A percentile compares a stretch with the other conserved stretches of the same genome.
phyloP scores from a whole-genome alignment of 352 stramenopile genomes.

The Phytophthora pisi region DNA sequence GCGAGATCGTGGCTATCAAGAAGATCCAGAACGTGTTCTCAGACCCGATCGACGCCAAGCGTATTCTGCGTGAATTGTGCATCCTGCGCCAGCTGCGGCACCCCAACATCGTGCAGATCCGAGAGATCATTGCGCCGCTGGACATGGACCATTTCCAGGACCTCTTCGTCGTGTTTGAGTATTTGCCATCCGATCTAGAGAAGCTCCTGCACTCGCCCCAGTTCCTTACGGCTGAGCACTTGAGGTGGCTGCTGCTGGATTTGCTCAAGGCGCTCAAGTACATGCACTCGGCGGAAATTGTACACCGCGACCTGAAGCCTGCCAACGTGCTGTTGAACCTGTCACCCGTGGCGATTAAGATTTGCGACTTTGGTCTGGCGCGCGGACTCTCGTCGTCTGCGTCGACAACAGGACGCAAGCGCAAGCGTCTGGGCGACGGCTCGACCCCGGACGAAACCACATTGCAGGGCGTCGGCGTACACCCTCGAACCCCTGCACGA shows the following conservation, averaged over 20 bases:
- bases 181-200: slow-evolving; percentile 82
- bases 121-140: slow-evolving; percentile 82
- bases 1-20: slow-evolving; percentile 89
- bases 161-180: slow-evolving; percentile 88
- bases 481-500: slow-evolving; percentile 75
- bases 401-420: slow-evolving; percentile 72
- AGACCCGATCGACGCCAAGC: slow-evolving; percentile 87
- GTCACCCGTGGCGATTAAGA: slow-evolving; percentile 87
- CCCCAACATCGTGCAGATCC: slow-evolving; percentile 89
- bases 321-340: slow-evolving; percentile 89
- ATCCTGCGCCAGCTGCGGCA: slow-evolving; percentile 86
- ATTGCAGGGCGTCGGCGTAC: slow-evolving; percentile 66
- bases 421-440: slow-evolving; percentile 47
- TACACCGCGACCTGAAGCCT: slow-evolving; percentile 89
- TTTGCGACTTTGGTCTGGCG: slow-evolving; percentile 86
- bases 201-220: slow-evolving; percentile 88
- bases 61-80: slow-evolving; percentile 83
- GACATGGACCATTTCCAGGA: slow-evolving; percentile 81
- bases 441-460: slow-evolving; percentile 62
- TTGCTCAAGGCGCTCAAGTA: slow-evolving; percentile 90
- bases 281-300: slow-evolving; percentile 90
- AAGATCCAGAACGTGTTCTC: slow-evolving; percentile 91
- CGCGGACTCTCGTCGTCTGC: slow-evolving; percentile 70
- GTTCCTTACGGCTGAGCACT: slow-evolving; percentile 83
- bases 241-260: slow-evolving; percentile 86